Conservation (phyloP, 2,329 filamentous ascomycete genomes). For the Colletotrichum plurivorum region DNA sequence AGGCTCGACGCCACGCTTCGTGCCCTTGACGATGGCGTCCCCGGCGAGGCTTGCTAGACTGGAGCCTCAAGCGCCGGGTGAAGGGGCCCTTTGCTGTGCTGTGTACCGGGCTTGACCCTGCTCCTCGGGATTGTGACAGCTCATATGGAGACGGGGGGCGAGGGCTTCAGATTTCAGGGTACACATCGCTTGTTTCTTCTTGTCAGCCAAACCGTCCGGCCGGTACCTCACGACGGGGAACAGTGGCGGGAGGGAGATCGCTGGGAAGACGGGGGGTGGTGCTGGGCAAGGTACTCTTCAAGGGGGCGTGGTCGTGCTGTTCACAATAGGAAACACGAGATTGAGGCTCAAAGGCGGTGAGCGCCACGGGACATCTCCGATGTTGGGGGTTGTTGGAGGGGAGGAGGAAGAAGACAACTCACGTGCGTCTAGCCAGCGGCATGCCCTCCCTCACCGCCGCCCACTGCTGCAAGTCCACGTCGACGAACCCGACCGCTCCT, state of each 20-base stretch:
- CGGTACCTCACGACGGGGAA: constrained; percentile 26
- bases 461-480: constrained; percentile 65
- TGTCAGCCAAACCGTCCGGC: constrained; percentile 32
- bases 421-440: constrained; percentile 67
- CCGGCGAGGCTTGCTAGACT: constrained; percentile 33
- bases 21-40: neutral
- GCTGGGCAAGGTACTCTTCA: neutral
- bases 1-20: constrained; percentile 21
- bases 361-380: too few relatives aligned
- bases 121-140: constrained; percentile 36
- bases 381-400: neutral
- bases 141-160: constrained; percentile 11
- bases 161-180: constrained; percentile 33
- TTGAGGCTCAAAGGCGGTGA: constrained; percentile 22
- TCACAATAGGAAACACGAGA: constrained; percentile 16
- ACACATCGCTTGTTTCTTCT: constrained; percentile 40
- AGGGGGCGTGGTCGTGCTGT: constrained; percentile 3
- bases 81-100: neutral
- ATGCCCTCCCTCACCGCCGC: constrained; percentile 65
- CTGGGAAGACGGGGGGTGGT: neutral
- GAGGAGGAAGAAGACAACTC: constrained; percentile 48
- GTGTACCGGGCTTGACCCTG: constrained; percentile 27
- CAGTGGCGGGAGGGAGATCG: constrained; percentile 1
- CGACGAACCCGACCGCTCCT: constrained; percentile 67
- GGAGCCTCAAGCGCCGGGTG: constrained; percentile 1